Conservation (phyloP, 768 basidiomycete species). For the Pleurotus tuoliensis region DNA sequence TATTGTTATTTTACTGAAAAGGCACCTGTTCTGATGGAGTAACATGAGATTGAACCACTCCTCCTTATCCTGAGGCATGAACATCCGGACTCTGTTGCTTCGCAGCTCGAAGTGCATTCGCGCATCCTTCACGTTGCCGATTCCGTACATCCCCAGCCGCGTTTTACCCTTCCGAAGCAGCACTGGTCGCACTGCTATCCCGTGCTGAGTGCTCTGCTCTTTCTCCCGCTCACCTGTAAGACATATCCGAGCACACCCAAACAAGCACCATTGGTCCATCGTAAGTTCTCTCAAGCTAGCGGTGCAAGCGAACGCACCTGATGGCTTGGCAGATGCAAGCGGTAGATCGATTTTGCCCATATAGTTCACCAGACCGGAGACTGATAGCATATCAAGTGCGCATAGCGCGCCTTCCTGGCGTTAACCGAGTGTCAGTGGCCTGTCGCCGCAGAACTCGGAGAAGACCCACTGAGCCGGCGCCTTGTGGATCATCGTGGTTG, state of each 20-base stretch:
- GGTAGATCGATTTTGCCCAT: constrained; percentile 96
- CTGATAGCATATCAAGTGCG: constrained; percentile 92
- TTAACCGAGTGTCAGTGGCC: not conserved
- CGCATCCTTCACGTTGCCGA: constrained; percentile 95
- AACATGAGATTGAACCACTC: constrained; percentile 95
- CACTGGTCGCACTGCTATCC: constrained; percentile 87
- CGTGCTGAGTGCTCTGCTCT: constrained; percentile 38
- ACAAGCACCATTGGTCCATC: no score
- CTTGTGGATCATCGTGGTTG: constrained; percentile 99
- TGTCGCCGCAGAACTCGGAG: not conserved
- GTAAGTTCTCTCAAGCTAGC: no score
- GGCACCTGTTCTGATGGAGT: constrained; percentile 92
- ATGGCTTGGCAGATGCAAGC: constrained; percentile 28
- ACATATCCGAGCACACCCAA: no score
- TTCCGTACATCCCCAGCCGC: constrained; percentile 86
- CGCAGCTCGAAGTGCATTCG: constrained; percentile 95
- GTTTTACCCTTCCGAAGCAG: constrained; percentile 86
- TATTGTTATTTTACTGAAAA: no score
- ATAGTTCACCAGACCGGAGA: constrained; percentile 92
- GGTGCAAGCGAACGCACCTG: not conserved
- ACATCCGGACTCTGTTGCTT: constrained; percentile 94
- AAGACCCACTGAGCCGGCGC: constrained; percentile 75
- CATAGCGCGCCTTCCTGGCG: constrained; percentile 91
- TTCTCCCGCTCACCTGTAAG: no score
- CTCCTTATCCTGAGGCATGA: constrained; percentile 86